Conservation (phyloP, 1,284 basidiomycete genomes). For the Sporisorium iseilematis-ciliati region DNA sequence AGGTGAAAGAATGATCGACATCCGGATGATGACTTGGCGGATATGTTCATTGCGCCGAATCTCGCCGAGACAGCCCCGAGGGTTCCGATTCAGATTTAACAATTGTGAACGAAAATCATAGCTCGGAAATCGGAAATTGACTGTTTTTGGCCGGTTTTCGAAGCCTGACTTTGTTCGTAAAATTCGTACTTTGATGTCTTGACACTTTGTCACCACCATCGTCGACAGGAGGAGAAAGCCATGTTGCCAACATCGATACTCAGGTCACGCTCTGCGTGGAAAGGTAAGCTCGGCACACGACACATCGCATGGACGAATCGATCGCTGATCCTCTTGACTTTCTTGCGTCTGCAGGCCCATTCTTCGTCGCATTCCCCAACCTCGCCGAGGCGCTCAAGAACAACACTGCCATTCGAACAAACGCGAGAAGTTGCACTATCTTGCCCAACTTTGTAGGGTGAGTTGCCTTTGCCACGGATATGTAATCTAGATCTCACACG, state of each 20-base stretch:
- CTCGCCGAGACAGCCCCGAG: conserved; percentile 3
- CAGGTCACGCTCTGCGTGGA: conserved; percentile 62
- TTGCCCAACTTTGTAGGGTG: conserved; percentile 75
- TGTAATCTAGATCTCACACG: neutral
- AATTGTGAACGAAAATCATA: neutral
- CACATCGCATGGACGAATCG: neutral
- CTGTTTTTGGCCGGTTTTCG: neutral
- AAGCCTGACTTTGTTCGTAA: neutral
- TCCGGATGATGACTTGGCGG: too few species aligned
- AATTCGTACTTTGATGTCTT: conserved; percentile 5
- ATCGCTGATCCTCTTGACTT: neutral
- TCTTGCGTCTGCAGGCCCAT: conserved; percentile 76
- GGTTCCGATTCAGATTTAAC: conserved; percentile 1
- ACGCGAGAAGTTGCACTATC: conserved; percentile 90
- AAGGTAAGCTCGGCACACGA: conserved; percentile 43
- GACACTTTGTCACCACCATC: conserved; percentile 5
- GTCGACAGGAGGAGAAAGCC: conserved; percentile 1
- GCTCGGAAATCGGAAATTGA: conserved; percentile 21
- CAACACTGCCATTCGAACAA: conserved; percentile 87
- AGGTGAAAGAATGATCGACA: too few species aligned
- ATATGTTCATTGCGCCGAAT: too few species aligned
- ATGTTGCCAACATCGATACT: conserved; percentile 55
- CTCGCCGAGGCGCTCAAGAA: conserved; percentile 84
- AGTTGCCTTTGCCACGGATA: conserved; percentile 15
- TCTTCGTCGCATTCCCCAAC: conserved; percentile 93